Evolutionary conservation across 2,329 filamentous ascomycete genomes (phyloP).

Genomic region (Pezicula rhizophila): DNA sequence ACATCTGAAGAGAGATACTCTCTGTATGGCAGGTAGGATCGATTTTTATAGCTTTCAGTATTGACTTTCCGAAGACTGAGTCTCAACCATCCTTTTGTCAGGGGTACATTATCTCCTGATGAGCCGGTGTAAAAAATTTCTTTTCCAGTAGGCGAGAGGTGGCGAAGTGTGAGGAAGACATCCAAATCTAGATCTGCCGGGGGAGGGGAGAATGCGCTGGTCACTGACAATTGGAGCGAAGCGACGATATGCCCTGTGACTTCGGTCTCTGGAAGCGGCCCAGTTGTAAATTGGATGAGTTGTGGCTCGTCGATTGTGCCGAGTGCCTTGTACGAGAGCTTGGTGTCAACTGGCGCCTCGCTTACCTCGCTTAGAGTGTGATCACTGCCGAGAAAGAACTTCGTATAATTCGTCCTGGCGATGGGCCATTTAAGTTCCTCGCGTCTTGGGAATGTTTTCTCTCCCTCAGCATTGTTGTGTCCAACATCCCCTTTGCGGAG

Average conservation of each 20-base stretch:
- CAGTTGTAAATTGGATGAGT: conserved; percentile 49
- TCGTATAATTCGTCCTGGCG: conserved; percentile 56
- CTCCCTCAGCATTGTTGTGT: conserved; percentile 56
- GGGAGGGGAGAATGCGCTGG: conserved; percentile 22
- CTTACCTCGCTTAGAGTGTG: background rate
- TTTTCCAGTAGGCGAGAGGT: conserved; percentile 46
- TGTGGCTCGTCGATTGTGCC: conserved; percentile 48
- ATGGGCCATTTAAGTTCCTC: conserved; percentile 62
- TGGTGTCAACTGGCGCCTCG: conserved; percentile 15
- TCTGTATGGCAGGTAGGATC: conserved; percentile 48
- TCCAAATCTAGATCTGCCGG: conserved; percentile 46
- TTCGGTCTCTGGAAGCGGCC: conserved; percentile 56
- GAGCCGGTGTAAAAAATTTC: conserved; percentile 62
- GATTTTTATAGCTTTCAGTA: conserved; percentile 42
- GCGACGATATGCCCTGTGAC: conserved; percentile 61
- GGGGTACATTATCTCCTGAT: conserved; percentile 55
- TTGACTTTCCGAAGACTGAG: conserved; percentile 50
- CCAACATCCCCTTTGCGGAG: conserved; percentile 62
- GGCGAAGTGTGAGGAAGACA: conserved; percentile 56
- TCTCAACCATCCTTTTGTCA: conserved; percentile 60
- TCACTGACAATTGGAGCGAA: conserved; percentile 51
- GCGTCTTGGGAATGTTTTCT: conserved; percentile 48
- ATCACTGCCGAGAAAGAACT: conserved; percentile 43
- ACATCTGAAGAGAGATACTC: conserved; percentile 54
- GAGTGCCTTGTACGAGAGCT: conserved; percentile 52